Conservation (phyloP, 371 early-diverging fungal species). For the Dinochytrium kinnereticum region DNA sequence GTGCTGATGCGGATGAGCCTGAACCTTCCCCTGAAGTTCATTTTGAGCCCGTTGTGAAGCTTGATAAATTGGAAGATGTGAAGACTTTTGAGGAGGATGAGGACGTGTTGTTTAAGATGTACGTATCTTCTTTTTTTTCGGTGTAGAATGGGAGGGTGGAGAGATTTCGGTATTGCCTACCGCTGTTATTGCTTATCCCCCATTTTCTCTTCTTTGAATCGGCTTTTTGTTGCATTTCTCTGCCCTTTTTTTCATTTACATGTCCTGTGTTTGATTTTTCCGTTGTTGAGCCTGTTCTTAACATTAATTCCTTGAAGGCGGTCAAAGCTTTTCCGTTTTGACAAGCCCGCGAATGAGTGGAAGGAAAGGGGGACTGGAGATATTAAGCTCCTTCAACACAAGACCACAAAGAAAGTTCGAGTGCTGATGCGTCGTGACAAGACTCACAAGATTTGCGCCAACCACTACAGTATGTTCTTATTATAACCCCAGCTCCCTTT, state of each 20-base stretch:
- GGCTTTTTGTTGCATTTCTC: no score
- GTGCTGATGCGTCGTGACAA: slow-evolving; percentile 97
- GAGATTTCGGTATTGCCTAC: no score
- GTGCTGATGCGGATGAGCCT: slow-evolving; percentile 64
- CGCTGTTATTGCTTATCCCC: no score
- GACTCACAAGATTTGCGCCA: slow-evolving; percentile 97
- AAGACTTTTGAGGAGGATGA: slow-evolving; percentile 97
- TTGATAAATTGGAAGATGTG: slow-evolving; percentile 84
- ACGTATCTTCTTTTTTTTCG: slow-evolving; percentile 44
- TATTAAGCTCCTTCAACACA: slow-evolving; percentile 92
- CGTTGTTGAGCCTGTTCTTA: no score
- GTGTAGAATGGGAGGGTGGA: no score
- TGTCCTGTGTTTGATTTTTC: no score
- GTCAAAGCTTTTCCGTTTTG: slow-evolving; percentile 96
- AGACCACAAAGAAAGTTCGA: slow-evolving; percentile 83
- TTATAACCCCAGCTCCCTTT: no score
- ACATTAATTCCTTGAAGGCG: slow-evolving; percentile 70
- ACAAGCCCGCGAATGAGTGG: slow-evolving; percentile 89
- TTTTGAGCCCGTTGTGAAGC: slow-evolving; percentile 95
- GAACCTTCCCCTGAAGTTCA: slow-evolving; percentile 89
- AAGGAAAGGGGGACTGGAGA: slow-evolving; percentile 99
- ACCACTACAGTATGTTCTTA: slow-evolving; percentile 76
- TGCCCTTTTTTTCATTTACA: no score
- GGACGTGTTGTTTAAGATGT: slow-evolving; percentile 92
- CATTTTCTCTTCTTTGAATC: no score